phyloP scores from a whole-genome alignment of 176 grass and related monocot genomes.

The Zea luxurians region DNA sequence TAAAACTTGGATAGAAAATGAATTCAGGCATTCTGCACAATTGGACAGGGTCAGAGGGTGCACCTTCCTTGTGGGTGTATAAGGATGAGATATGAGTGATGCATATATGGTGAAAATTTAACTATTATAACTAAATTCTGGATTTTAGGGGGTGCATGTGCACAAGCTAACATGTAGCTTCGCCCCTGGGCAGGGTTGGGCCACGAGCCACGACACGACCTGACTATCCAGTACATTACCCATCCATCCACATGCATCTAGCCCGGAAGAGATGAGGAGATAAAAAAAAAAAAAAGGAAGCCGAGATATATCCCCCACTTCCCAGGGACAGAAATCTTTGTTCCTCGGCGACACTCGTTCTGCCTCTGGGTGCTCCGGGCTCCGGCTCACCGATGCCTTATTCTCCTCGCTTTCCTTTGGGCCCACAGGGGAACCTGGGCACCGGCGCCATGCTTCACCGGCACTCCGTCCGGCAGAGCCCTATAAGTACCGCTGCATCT shows the following conservation, averaged over 20 bases:
- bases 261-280: not conserved
- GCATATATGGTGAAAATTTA: too few species aligned
- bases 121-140: too few species aligned
- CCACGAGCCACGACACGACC: constrained; percentile 16
- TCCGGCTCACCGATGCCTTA: constrained; percentile 30
- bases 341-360: constrained; percentile 30
- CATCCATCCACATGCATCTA: not conserved
- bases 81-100: too few species aligned
- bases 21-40: not conserved
- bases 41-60: constrained; percentile 11
- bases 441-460: not conserved
- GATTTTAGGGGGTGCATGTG: too few species aligned
- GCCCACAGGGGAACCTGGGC: constrained; percentile 7
- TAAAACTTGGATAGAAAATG: too few species aligned
- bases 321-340: constrained; percentile 29
- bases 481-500: constrained; percentile 37
- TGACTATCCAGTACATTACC: not conserved
- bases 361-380: constrained; percentile 8
- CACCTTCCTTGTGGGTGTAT: too few species aligned
- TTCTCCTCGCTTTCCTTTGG: not conserved
- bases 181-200: constrained; percentile 22
- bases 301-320: constrained; percentile 30
- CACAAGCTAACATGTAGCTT: too few species aligned
- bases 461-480: not conserved
- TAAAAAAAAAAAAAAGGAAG: constrained; percentile 36